A percentile compares a stretch with the other conserved stretches of the same genome.
Evolutionary conservation across 192 early-diverging fungal species (phyloP).

Genomic region (Coemansia sp.): DNA sequence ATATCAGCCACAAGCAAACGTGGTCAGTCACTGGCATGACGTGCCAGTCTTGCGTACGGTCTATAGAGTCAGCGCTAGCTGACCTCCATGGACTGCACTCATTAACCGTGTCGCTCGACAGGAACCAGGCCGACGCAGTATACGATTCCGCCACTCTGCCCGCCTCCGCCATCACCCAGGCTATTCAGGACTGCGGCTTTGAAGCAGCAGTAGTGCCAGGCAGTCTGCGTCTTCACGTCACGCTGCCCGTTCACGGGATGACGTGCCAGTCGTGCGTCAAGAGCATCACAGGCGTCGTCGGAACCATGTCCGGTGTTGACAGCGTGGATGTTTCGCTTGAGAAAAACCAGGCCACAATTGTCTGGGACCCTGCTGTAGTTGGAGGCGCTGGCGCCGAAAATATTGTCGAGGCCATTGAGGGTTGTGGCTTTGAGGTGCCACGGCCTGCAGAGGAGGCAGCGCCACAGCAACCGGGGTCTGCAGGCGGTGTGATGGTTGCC

Average conservation of each 20-base stretch:
- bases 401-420: slow-evolving; percentile 56
- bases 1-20: not conserved
- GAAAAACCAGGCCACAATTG: slow-evolving; percentile 55
- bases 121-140: slow-evolving; percentile 52
- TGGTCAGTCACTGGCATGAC: slow-evolving; percentile 61
- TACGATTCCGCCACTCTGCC: slow-evolving; percentile 46
- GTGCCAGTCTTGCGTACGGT: slow-evolving; percentile 72
- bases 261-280: slow-evolving; percentile 85
- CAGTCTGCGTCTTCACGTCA: not conserved
- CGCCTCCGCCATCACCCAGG: slow-evolving; percentile 24
- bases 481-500: not conserved
- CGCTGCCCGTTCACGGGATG: slow-evolving; percentile 63
- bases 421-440: slow-evolving; percentile 60
- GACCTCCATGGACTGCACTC: slow-evolving; percentile 50
- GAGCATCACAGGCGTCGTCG: slow-evolving; percentile 61
- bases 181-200: slow-evolving; percentile 64
- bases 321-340: slow-evolving; percentile 59
- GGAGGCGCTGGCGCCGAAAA: not conserved
- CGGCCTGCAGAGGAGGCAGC: not conserved
- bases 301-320: slow-evolving; percentile 53
- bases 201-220: slow-evolving; percentile 19
- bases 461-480: no score
- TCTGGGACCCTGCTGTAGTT: slow-evolving; percentile 37
- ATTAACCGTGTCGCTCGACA: slow-evolving; percentile 53
- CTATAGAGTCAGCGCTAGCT: slow-evolving; percentile 56